These are phyloP conservation scores for Ascochyta pisi DNA, from an alignment of 2,329 filamentous ascomycete genomes.

Conservation along the genomic window DNA sequence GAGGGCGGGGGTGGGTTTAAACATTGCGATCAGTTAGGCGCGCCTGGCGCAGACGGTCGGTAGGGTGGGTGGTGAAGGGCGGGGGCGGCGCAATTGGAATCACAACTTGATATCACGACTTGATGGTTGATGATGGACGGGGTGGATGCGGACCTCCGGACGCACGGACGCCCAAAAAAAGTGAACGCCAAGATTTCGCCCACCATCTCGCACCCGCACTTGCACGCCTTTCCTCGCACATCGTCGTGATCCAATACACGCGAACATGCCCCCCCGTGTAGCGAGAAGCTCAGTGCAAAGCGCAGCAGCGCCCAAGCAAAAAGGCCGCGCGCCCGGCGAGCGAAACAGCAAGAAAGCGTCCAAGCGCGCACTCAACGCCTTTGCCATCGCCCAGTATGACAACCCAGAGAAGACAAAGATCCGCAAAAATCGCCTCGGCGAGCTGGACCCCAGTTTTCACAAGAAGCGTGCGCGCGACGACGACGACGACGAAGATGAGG, in stretches of 20 bases:
- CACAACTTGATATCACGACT: not conserved
- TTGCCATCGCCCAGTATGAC: slow-evolving; percentile 68
- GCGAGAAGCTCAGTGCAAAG: slow-evolving; percentile 48
- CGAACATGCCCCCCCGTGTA: slow-evolving; percentile 55
- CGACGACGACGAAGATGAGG: slow-evolving; percentile 54
- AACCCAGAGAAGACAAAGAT: slow-evolving; percentile 61
- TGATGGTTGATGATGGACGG: slow-evolving; percentile 7
- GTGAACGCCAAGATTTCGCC: slow-evolving; percentile 37
- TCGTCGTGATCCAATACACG: not conserved
- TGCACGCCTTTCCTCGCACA: not conserved
- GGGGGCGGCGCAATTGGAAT: slow-evolving; percentile 15
- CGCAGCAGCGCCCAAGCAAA: slow-evolving; percentile 37
- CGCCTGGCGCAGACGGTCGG: not conserved
- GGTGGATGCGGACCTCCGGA: slow-evolving; percentile 17
- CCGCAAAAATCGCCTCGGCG: slow-evolving; percentile 64
- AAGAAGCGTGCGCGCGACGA: slow-evolving; percentile 56
- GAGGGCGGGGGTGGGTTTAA: slow-evolving; percentile 70
- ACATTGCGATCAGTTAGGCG: slow-evolving; percentile 56
- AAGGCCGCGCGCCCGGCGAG: slow-evolving; percentile 27
- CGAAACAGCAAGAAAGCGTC: slow-evolving; percentile 55
- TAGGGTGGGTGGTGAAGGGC: slow-evolving; percentile 2
- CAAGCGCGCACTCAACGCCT: slow-evolving; percentile 67
- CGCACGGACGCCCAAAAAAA: slow-evolving; percentile 24
- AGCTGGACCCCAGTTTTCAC: slow-evolving; percentile 54
- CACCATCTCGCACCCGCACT: not conserved